Evolutionary conservation across 2,329 filamentous ascomycete genomes (phyloP), one percentile per base, ranked within the genome.

Genomic region (Akanthomyces muscarius): DNA sequence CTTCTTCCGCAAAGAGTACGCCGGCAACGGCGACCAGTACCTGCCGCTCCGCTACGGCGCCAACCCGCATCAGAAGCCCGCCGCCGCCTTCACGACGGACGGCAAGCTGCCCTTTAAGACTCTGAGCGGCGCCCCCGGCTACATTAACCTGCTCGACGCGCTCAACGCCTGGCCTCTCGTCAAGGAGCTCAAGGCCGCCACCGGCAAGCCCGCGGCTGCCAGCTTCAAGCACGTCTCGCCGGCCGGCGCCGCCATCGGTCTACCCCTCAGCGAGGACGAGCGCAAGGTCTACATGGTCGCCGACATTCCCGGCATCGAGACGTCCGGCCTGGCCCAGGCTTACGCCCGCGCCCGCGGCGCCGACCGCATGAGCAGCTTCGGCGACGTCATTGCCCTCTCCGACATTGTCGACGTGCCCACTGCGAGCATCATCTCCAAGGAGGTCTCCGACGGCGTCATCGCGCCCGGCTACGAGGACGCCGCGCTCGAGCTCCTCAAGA

Each of bases 181-280:
- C 63, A 96, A 96, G 83, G 95, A 99, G 81, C 86, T 99, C 71
- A 96, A 92, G 82, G 82, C 89, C 69, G 92, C 94, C 25, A 87
- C 98, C 25, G 89, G 89, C 69, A 88, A 89, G 76, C 91, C 95
- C 41, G 95, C 95, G 61, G 95, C 95, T 36, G 94, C 95, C 66
- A 97, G 92, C 75, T 99, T 99, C 88, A 99, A 97, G 86, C 95
- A 99, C 76, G 95, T 98, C 66, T 99, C 95, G 11, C 95, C 95
- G 23, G 95, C 95, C 50, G 95, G 95, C 72, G 95, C 94, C 64
- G 94, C 95, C 68, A 95, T 99, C 71, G 95, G 93, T 68, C 87
- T 95, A 7, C 91, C 92, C 25, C 84, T 99, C 67, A 91, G 82
- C 67, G 86, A 90, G 47, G 90, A 91, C 59, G 95, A 99, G 85